Conservation (phyloP, 495 filamentous ascomycete genomes). For the Aspergillus incahuasiensis region DNA sequence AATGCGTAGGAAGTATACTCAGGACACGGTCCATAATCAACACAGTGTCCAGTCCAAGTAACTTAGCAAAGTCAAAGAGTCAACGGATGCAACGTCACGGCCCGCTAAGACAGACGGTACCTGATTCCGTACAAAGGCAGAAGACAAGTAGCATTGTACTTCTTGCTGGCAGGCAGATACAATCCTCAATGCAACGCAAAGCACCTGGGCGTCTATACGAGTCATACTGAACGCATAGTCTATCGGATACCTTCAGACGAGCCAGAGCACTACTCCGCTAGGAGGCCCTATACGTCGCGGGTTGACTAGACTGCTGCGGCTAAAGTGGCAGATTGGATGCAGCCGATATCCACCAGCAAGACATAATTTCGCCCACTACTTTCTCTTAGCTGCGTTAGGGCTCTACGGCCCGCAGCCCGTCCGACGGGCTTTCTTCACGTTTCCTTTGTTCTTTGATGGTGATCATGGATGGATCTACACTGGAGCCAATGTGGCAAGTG, state of each 20-base stretch:
- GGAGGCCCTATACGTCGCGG: too few relatives aligned
- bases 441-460: not conserved
- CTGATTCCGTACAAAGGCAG: constrained; percentile 1
- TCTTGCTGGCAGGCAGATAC: not conserved
- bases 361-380: not conserved
- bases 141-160: not conserved
- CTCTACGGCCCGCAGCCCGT: not conserved
- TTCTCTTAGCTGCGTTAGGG: constrained; percentile 7
- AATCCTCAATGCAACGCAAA: not conserved
- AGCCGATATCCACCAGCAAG: not conserved
- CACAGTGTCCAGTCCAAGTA: too few relatives aligned
- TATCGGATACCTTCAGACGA: too few relatives aligned
- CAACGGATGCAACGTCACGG: constrained; percentile 12
- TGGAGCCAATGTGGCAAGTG: too few relatives aligned
- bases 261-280: too few relatives aligned
- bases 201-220: not conserved
- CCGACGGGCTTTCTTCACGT: constrained; percentile 1
- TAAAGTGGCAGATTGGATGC: constrained; percentile 4
- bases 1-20: too few relatives aligned
- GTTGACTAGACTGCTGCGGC: constrained; percentile 6
- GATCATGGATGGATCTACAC: not conserved
- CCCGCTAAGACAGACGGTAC: constrained; percentile 7
- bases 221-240: too few relatives aligned
- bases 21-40: too few relatives aligned
- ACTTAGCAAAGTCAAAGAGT: not conserved